Evolutionary conservation across 768 basidiomycete species (phyloP).

Genomic region (Strobilomyces echinocephalus): DNA sequence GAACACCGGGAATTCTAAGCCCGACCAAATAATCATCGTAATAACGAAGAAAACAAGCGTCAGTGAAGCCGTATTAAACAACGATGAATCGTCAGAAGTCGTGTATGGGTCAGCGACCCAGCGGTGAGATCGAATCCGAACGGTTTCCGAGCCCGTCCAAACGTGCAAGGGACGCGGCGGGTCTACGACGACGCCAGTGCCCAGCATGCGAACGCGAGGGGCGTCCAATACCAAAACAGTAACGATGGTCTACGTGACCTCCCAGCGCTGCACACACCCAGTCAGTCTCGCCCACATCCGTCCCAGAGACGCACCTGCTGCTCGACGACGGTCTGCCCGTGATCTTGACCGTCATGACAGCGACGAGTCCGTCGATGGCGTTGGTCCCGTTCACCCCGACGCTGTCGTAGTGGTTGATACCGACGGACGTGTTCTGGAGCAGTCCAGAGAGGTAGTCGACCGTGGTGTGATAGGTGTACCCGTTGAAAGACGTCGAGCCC

Average conservation of each 20-base stretch:
- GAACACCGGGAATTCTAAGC: not conserved
- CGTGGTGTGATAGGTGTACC: slow-evolving; percentile 70
- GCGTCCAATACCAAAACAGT: slow-evolving; percentile 15
- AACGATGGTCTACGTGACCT: slow-evolving; percentile 7
- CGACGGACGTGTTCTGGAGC: slow-evolving; percentile 61
- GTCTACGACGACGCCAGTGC: slow-evolving; percentile 12
- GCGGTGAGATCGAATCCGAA: not conserved
- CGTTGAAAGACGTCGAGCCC: slow-evolving; percentile 57
- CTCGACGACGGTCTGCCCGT: slow-evolving; percentile 32
- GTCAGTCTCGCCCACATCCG: not conserved
- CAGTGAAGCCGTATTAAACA: no score
- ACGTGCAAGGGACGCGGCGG: not conserved
- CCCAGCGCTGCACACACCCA: slow-evolving; percentile 11
- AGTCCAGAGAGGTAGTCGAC: slow-evolving; percentile 67
- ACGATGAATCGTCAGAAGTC: not conserved
- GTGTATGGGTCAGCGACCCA: not conserved
- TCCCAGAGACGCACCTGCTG: slow-evolving; percentile 19
- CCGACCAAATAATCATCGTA: not conserved
- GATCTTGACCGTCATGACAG: slow-evolving; percentile 70
- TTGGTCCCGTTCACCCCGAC: slow-evolving; percentile 51
- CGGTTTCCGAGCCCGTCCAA: not conserved
- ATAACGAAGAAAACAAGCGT: not conserved
- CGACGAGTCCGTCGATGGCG: slow-evolving; percentile 79
- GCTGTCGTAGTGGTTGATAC: slow-evolving; percentile 61
- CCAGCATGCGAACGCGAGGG: slow-evolving; percentile 12